Base-by-base conservation (phyloP, 768 basidiomycete genomes). In the Mycena rebaudengoi region DNA sequence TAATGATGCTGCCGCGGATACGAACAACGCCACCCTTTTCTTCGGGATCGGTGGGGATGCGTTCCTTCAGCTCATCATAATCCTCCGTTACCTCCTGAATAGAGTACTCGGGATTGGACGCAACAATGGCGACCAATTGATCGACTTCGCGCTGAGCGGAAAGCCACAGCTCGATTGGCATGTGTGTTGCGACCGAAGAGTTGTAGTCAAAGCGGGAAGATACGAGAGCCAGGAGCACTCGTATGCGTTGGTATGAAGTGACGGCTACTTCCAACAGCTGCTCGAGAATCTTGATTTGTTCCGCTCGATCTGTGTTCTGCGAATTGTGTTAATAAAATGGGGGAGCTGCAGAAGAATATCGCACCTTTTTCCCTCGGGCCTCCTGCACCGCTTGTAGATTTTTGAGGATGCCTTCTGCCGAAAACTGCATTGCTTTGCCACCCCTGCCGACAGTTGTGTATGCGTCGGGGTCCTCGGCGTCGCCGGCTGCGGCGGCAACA, bases 131-230 rank as follows among this genome's bases (percentile, higher is more conserved):
- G 62, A 99, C 85, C 20, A 99, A 88, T 69, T 91, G 87, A 74
- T 98, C 94, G 57, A 98, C 89, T 78, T 98, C 96, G 43, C 83
- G 83, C 73, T 95, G 92, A 2, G 96, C 95, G 16, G 89, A 82
- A 8, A 90, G 74, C 98, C 98, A 99, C 46, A 94, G 85, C 37
- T 98, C 96, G 62, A 91, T 82, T 7, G 98, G 95, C 91, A 99
- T 98, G 73, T 95, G 89, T 1, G 90, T 86, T 8, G 91, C 82
- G 58, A 91, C 86, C 21, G 91, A 93, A 23, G 94, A 91, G 75
- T 95, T 96, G 82, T 98, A 99, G 80, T 99, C 98, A 75, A 99
- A 98, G 43, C 96, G 92, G 10, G 96, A 94, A 3, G 96, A 95
- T 70, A 99, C 88, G 56, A 99, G 86, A 16, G 96, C 92, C 52